Percentiles rank a stretch among this genome's conserved stretches.
phyloP scores from a whole-genome alignment of 2,329 filamentous ascomycete genomes.

The Dissoconium aciculare region DNA sequence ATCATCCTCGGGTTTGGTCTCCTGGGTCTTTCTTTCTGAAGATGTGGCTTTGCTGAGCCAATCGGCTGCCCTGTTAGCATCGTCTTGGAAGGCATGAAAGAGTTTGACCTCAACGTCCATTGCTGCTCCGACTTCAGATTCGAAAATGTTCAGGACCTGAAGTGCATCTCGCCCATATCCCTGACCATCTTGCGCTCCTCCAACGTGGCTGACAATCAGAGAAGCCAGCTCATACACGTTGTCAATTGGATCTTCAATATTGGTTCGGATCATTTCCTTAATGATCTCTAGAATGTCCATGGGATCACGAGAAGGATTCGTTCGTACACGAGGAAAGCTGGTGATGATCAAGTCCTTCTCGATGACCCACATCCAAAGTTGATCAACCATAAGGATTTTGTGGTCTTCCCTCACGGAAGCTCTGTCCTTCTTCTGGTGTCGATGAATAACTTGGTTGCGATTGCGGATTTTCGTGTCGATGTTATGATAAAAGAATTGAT shows the following conservation, averaged over 20 bases:
- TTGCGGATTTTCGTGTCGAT: slow-evolving; percentile 45
- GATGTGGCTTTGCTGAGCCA: slow-evolving; percentile 31
- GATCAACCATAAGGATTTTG: slow-evolving; percentile 54
- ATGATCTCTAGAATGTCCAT: slow-evolving; percentile 47
- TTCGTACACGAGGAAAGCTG: slow-evolving; percentile 41
- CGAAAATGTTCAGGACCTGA: slow-evolving; percentile 47
- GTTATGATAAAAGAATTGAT: slow-evolving; percentile 50
- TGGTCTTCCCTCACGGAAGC: slow-evolving; percentile 25
- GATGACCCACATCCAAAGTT: slow-evolving; percentile 50
- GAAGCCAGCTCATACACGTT: slow-evolving; percentile 48
- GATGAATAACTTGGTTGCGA: slow-evolving; percentile 47
- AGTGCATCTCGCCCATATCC: slow-evolving; percentile 37
- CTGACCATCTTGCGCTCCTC: slow-evolving; percentile 46
- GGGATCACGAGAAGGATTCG: slow-evolving; percentile 45
- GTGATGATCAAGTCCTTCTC: slow-evolving; percentile 43
- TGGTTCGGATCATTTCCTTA: slow-evolving; percentile 49
- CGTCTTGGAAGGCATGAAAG: slow-evolving; percentile 43
- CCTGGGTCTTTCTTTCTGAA: slow-evolving; percentile 4
- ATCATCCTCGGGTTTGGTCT: neutral
- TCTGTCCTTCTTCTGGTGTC: slow-evolving; percentile 34
- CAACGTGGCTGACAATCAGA: slow-evolving; percentile 45
- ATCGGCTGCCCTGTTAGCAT: slow-evolving; percentile 40
- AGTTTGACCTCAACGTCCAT: slow-evolving; percentile 28
- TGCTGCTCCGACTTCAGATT: slow-evolving; percentile 41
- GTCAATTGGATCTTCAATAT: slow-evolving; percentile 42